These are phyloP conservation scores for Arctium minus DNA, from an alignment of 129 eudicot species.

Conservation along the genomic window DNA sequence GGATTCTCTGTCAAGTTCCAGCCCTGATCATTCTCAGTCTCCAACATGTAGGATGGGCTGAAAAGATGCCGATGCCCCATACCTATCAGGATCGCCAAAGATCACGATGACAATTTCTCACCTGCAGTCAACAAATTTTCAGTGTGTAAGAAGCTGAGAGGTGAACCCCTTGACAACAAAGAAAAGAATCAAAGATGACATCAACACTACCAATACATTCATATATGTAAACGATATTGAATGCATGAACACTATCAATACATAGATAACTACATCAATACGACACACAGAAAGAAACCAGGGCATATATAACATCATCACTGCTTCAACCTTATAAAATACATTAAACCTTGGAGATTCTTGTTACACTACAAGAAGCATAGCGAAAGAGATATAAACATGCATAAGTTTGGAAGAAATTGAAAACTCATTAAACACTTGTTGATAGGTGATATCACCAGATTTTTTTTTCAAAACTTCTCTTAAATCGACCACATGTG, in stretches of 20 bases:
- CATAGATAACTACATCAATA: neutral
- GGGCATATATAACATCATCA: neutral
- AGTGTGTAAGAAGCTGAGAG: neutral
- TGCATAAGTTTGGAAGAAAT: neutral
- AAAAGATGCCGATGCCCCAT: slow-evolving; percentile 68
- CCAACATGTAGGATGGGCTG: slow-evolving; percentile 45
- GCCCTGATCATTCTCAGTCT: slow-evolving; percentile 50
- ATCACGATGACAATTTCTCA: slow-evolving; percentile 3
- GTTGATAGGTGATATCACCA: neutral
- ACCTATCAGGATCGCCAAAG: slow-evolving; percentile 6
- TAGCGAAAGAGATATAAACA: neutral
- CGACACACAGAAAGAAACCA: neutral
- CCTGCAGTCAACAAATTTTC: slow-evolving; percentile 7
- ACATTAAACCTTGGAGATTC: neutral
- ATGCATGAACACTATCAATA: neutral
- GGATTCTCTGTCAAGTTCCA: slow-evolving; percentile 57
- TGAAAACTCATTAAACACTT: neutral
- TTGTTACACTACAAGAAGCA: neutral
- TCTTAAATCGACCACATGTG: neutral
- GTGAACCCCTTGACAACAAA: neutral
- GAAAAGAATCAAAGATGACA: neutral
- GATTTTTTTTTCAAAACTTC: neutral
- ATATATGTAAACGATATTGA: neutral
- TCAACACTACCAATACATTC: neutral
- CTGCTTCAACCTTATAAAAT: neutral